Conservation (phyloP, 192 early-diverging fungal genomes). For the Coemansia sp. region DNA sequence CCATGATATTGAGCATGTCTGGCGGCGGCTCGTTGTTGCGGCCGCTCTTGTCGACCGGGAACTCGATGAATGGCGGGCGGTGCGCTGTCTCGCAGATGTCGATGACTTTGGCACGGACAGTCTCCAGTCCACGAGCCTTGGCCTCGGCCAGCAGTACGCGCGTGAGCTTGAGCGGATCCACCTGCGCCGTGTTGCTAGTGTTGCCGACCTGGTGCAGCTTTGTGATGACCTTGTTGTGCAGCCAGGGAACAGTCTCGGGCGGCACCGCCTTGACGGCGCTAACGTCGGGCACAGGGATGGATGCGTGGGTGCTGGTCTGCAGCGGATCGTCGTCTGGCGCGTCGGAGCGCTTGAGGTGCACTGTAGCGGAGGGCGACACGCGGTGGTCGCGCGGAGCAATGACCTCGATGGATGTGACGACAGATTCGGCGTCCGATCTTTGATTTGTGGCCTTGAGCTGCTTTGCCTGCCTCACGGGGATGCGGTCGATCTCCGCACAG, state of each 20-base stretch:
- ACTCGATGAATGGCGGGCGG: slow-evolving; percentile 43
- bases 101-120: slow-evolving; percentile 42
- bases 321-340: slow-evolving; percentile 14
- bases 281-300: slow-evolving; percentile 41
- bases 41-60: slow-evolving; percentile 23
- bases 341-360: slow-evolving; percentile 22
- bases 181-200: slow-evolving; percentile 42
- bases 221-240: slow-evolving; percentile 32
- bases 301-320: slow-evolving; percentile 43
- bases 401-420: slow-evolving; percentile 51
- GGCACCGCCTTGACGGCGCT: slow-evolving; percentile 34
- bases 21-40: slow-evolving; percentile 10
- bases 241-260: slow-evolving; percentile 44
- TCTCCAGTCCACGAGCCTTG: slow-evolving; percentile 34
- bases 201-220: slow-evolving; percentile 45
- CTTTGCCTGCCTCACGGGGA: slow-evolving; percentile 45
- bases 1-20: slow-evolving; percentile 9
- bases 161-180: slow-evolving; percentile 49
- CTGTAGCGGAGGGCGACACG: slow-evolving; percentile 15
- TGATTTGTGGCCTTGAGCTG: slow-evolving; percentile 39
- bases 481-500: slow-evolving; percentile 50
- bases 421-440: slow-evolving; percentile 37
- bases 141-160: slow-evolving; percentile 43
- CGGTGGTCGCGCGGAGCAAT: slow-evolving; percentile 31
- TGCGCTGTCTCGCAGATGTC: slow-evolving; percentile 41